phyloP scores from a whole-genome alignment of 257 asterid genomes.

The Rubia yunnanensis region DNA sequence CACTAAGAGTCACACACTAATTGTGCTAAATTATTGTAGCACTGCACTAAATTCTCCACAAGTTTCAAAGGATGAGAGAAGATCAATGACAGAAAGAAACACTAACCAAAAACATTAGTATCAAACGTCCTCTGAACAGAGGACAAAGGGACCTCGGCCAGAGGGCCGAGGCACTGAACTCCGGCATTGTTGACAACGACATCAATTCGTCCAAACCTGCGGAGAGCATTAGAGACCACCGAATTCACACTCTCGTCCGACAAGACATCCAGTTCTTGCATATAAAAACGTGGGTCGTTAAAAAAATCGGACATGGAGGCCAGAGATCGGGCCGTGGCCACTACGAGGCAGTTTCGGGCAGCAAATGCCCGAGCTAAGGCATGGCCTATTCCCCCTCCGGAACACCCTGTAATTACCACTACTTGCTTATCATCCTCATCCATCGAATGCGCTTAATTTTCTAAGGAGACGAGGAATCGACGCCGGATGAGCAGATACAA shows the following conservation, averaged over 20 bases:
- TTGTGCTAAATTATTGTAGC: too few relatives aligned
- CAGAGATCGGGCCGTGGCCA: slow-evolving; percentile 76
- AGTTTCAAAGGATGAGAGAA: background rate
- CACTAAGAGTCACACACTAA: background rate
- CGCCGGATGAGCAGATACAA: background rate
- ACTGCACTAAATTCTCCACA: background rate
- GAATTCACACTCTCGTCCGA: slow-evolving; percentile 55
- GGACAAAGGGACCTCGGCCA: slow-evolving; percentile 77
- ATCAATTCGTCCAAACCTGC: slow-evolving; percentile 66
- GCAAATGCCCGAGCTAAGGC: slow-evolving; percentile 79
- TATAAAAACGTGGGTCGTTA: slow-evolving; percentile 55
- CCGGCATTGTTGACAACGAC: slow-evolving; percentile 91
- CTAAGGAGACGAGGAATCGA: background rate
- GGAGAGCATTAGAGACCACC: slow-evolving; percentile 53
- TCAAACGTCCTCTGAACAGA: slow-evolving; percentile 52
- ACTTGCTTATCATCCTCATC: slow-evolving; percentile 33
- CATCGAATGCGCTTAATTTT: background rate
- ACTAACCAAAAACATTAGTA: slow-evolving; percentile 76
- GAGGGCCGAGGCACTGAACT: slow-evolving; percentile 77
- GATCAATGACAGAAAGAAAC: background rate
- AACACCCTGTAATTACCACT: slow-evolving; percentile 77
- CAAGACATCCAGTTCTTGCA: slow-evolving; percentile 65
- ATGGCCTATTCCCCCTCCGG: slow-evolving; percentile 89
- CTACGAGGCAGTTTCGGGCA: slow-evolving; percentile 60
- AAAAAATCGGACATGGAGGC: slow-evolving; percentile 55